phyloP scores from a whole-genome alignment of 495 filamentous ascomycete species.

The Penicillium longicatenatum region DNA sequence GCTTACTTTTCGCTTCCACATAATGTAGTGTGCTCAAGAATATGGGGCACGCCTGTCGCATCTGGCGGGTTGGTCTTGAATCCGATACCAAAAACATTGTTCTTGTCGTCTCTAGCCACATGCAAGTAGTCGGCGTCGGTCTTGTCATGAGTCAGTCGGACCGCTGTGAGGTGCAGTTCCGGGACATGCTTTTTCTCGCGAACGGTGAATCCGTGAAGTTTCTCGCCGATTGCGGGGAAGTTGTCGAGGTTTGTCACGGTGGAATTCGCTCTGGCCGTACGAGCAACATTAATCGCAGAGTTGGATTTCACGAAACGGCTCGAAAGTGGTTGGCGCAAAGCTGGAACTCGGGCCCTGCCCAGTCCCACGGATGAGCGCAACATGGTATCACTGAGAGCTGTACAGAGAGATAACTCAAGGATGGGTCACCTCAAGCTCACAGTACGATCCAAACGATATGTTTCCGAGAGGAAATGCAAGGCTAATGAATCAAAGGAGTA shows the following conservation, averaged over 20 bases:
- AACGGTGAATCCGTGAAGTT: slow-evolving; percentile 90
- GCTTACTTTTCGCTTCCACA: slow-evolving; percentile 93
- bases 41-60: slow-evolving; percentile 94
- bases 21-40: slow-evolving; percentile 93
- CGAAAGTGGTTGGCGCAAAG: slow-evolving; percentile 26
- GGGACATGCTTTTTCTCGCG: slow-evolving; percentile 86
- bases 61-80: slow-evolving; percentile 99
- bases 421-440: slow-evolving; percentile 1
- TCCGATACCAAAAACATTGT: slow-evolving; percentile 98
- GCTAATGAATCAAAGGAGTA: slow-evolving; percentile 2
- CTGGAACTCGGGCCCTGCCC: slow-evolving; percentile 31
- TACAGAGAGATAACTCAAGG: background rate
- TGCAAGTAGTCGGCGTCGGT: slow-evolving; percentile 96
- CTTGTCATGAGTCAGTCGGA: slow-evolving; percentile 87
- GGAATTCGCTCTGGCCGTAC: slow-evolving; percentile 57
- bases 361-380: slow-evolving; percentile 37
- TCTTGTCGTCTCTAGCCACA: slow-evolving; percentile 89
- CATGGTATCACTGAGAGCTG: slow-evolving; percentile 24
- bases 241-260: slow-evolving; percentile 70
- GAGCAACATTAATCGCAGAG: slow-evolving; percentile 25
- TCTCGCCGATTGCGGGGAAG: slow-evolving; percentile 76
- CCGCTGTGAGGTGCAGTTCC: slow-evolving; percentile 87
- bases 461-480: background rate
- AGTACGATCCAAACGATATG: background rate
- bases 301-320: slow-evolving; percentile 10